A percentile compares a stretch with the other conserved stretches of the same genome.
Evolutionary conservation across 2,329 filamentous ascomycete genomes (phyloP).

Genomic region (Pseudopyrenochaeta lycopersici): DNA sequence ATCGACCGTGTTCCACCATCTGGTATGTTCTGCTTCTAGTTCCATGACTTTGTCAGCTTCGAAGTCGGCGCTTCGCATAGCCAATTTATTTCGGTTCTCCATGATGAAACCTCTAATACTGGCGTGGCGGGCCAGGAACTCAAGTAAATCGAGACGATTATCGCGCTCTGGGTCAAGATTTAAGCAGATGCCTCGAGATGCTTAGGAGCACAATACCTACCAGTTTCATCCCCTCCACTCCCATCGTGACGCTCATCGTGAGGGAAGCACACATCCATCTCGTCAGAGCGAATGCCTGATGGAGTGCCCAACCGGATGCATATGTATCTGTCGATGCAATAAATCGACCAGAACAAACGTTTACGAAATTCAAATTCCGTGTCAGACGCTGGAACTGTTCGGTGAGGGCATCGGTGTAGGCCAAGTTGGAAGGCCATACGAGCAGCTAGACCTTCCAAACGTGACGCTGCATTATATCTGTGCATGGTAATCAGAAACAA

Average conservation of each 20-base stretch:
- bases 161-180: conserved; percentile 12
- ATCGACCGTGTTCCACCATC: conserved; percentile 38
- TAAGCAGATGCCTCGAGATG: neutral
- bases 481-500: conserved; percentile 34
- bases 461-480: conserved; percentile 35
- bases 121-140: conserved; percentile 33
- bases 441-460: conserved; percentile 29
- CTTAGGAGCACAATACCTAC: neutral
- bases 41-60: conserved; percentile 21
- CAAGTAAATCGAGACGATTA: conserved; percentile 26
- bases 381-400: neutral
- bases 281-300: conserved; percentile 26
- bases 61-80: conserved; percentile 9
- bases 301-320: conserved; percentile 34
- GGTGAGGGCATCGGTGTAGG: conserved; percentile 25
- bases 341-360: conserved; percentile 34
- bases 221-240: neutral
- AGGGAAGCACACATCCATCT: conserved; percentile 32
- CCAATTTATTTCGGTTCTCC: conserved; percentile 24
- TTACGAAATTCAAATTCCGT: conserved; percentile 31
- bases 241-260: conserved; percentile 24
- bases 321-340: conserved; percentile 35
- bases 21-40: conserved; percentile 32
- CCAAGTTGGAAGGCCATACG: conserved; percentile 30
- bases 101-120: conserved; percentile 33